Evolutionary conservation across 148 eudicot species (phyloP).

Genomic region (Fagopyrum homotropicum): DNA sequence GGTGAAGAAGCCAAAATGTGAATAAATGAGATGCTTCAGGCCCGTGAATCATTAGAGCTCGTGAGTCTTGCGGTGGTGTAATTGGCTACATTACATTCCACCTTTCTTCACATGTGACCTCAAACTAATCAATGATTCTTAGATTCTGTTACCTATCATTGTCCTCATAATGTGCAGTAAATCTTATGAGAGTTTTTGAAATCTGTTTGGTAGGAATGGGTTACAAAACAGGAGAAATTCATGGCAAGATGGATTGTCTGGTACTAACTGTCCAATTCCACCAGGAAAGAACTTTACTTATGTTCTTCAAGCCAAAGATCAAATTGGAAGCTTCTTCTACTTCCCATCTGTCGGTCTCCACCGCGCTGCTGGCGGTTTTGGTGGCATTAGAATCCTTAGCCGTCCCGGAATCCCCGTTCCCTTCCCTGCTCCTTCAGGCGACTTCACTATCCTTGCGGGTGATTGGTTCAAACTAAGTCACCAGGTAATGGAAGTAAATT

Average conservation of each 20-base stretch:
- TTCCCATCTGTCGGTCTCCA: constrained; percentile 82
- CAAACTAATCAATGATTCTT: constrained; percentile 1
- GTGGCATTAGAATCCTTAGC: constrained; percentile 63
- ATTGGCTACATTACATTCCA: constrained; percentile 10
- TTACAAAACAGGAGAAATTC: constrained; percentile 84
- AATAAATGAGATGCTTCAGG: neutral
- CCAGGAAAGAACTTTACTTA: constrained; percentile 81
- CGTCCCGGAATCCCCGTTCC: constrained; percentile 91
- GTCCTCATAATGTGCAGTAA: neutral
- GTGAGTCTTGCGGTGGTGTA: neutral
- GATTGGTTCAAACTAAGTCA: constrained; percentile 88
- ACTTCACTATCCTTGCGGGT: constrained; percentile 74
- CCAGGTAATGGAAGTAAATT: constrained; percentile 34
- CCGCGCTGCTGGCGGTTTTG: constrained; percentile 86
- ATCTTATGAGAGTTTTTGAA: neutral
- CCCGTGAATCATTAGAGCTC: constrained; percentile 6
- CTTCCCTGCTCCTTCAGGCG: constrained; percentile 74
- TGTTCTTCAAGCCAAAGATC: constrained; percentile 88
- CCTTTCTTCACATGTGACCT: constrained; percentile 11
- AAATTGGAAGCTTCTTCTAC: constrained; percentile 85
- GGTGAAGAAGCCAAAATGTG: neutral
- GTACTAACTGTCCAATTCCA: constrained; percentile 87
- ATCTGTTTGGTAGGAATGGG: constrained; percentile 57
- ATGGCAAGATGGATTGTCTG: constrained; percentile 81
- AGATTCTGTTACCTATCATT: neutral